Evolutionary conservation across 345 rosid genomes (phyloP).

Genomic region (Adansonia digitata): DNA sequence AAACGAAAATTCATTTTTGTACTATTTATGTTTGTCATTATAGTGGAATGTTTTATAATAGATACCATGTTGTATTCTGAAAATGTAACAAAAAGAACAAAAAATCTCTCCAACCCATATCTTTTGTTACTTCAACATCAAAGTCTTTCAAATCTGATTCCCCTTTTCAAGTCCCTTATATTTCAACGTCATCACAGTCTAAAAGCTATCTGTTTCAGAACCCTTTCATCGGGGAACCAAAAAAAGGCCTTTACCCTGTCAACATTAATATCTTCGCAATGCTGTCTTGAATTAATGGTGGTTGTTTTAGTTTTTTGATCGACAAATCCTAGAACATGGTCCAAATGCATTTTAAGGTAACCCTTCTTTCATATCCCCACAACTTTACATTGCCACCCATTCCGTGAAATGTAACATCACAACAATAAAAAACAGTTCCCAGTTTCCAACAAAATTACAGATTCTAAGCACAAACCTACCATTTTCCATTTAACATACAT

Average conservation of each 20-base stretch:
- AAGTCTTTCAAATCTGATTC: conserved; percentile 20
- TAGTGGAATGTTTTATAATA: no score
- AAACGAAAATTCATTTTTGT: no score
- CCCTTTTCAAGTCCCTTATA: conserved; percentile 22
- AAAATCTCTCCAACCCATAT: neutral
- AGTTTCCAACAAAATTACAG: conserved; percentile 28
- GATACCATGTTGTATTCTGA: neutral
- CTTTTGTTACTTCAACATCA: conserved; percentile 30
- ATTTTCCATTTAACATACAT: conserved; percentile 19
- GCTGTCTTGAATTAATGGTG: no score
- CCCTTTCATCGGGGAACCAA: neutral
- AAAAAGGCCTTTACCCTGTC: conserved; percentile 21
- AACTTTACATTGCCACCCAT: conserved; percentile 13
- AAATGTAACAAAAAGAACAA: conserved; percentile 16
- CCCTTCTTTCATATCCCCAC: conserved; percentile 11
- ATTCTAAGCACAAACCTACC: no score
- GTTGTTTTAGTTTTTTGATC: no score
- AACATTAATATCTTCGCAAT: conserved; percentile 11
- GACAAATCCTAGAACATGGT: conserved; percentile 27
- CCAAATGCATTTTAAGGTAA: conserved; percentile 36
- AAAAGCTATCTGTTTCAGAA: conserved; percentile 14
- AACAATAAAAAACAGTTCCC: conserved; percentile 17
- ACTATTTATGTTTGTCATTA: no score
- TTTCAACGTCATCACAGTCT: conserved; percentile 28
- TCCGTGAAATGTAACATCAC: conserved; percentile 31